phyloP scores from a whole-genome alignment of 345 rosid species.

The Bruguiera gymnorhiza region DNA sequence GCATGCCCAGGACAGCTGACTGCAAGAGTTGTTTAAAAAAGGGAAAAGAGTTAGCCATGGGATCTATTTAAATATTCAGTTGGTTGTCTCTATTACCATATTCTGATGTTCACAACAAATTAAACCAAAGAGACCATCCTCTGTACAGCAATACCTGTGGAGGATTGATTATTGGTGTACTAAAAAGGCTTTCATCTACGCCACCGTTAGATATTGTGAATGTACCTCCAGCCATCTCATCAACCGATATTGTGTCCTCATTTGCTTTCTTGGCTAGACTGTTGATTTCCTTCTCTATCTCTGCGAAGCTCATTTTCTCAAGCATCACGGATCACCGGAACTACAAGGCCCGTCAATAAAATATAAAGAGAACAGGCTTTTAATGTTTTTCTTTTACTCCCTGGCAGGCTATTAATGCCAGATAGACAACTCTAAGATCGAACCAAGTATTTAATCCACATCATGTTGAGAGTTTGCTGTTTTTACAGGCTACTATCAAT shows the following conservation, averaged over 20 bases:
- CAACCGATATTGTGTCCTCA: slow-evolving; percentile 77
- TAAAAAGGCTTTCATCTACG: slow-evolving; percentile 81
- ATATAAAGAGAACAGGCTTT: too few relatives aligned
- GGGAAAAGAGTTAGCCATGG: background rate
- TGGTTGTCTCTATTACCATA: too few relatives aligned
- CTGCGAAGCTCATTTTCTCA: slow-evolving; percentile 67
- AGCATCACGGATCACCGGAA: slow-evolving; percentile 60
- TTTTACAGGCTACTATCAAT: background rate
- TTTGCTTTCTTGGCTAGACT: slow-evolving; percentile 75
- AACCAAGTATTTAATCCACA: too few relatives aligned
- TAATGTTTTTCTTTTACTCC: too few relatives aligned
- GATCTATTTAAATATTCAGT: too few relatives aligned
- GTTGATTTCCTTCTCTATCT: slow-evolving; percentile 77
- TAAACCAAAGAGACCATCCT: too few relatives aligned
- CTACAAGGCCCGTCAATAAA: slow-evolving; percentile 63
- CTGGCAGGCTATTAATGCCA: too few relatives aligned
- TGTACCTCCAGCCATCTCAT: slow-evolving; percentile 94
- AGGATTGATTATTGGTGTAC: slow-evolving; percentile 89
- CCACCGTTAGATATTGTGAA: slow-evolving; percentile 73
- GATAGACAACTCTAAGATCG: too few relatives aligned
- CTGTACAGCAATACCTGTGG: slow-evolving; percentile 56
- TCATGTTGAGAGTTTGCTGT: too few relatives aligned
- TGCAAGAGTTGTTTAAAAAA: slow-evolving; percentile 10
- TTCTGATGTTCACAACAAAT: too few relatives aligned
- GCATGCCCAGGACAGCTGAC: slow-evolving; percentile 80